Percentiles rank a stretch among this genome's conserved stretches.
phyloP scores from a whole-genome alignment of 306 rosid genomes.

The Quercus parvula region DNA sequence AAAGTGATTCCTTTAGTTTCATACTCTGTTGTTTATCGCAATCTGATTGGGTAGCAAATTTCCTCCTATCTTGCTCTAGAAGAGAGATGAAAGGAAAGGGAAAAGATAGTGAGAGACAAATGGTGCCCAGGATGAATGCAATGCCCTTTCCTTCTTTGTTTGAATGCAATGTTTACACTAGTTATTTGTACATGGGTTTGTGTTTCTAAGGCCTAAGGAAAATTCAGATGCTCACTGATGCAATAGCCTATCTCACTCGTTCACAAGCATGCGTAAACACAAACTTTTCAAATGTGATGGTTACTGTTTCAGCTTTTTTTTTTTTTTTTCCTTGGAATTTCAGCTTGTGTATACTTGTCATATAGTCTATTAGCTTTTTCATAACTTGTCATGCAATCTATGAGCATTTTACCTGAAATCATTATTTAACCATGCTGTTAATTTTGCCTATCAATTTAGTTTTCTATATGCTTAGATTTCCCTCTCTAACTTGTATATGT shows the following conservation, averaged over 20 bases:
- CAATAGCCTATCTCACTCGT: neutral
- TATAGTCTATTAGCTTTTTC: too few species aligned
- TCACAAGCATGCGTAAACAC: neutral
- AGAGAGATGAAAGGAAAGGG: too few species aligned
- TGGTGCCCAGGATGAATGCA: too few species aligned
- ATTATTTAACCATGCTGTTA: neutral
- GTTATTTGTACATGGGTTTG: too few species aligned
- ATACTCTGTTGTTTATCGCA: neutral
- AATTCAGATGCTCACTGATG: slow-evolving; percentile 7
- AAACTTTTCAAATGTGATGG: neutral
- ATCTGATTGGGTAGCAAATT: neutral
- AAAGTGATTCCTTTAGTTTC: neutral
- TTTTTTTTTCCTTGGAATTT: too few species aligned
- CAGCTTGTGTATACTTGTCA: too few species aligned
- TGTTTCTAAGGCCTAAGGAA: neutral
- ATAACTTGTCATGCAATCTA: neutral
- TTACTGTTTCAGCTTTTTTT: neutral
- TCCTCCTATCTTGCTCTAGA: too few species aligned
- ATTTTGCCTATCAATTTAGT: neutral
- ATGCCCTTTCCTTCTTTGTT: too few species aligned
- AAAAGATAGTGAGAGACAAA: too few species aligned
- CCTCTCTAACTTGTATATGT: slow-evolving; percentile 16
- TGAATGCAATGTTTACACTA: neutral
- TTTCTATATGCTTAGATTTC: neutral
- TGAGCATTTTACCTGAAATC: neutral